Evolutionary conservation across 805 yeast genomes (phyloP), one percentile per base, ranked within the genome.

Genomic region (Tetrapisispora taiwanensis): DNA sequence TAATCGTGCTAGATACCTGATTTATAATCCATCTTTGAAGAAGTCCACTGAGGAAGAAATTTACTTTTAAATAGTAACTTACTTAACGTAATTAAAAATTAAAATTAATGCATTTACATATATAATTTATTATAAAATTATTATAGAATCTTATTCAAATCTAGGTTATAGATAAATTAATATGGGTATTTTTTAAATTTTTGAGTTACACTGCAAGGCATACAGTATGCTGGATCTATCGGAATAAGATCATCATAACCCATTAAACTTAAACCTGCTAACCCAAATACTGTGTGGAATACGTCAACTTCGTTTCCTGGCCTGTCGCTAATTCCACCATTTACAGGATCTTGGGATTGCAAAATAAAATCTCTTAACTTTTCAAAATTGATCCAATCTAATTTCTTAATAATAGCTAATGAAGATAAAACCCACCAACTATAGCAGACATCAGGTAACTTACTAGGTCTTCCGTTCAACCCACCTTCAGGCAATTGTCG

Each of bases 341-440:
- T 69, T 8, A 74, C 77, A 1, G 60, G 60, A 60, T 90, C 96
- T 61, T 92, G 98, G 39, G 92, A 79, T 2, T 61, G 56, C 33
- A 90, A 63, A 4, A 92, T 88, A 56, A 88, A 92, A 2, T 65
- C 60, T 42, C 73, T 72, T 45, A 92, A 66, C 52, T 74, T 77
- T 4, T 65, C 71, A 26, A 69, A 70, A 56, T 86, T 81, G n/a
- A 92, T 82, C 88, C 95, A 88, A 50, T 84, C 75, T 17, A 79
- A 60, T 48, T 75, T 78, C 0, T 68, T 75, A 18, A 90, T 68
- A 31, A 86, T 79, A 0, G 83, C 73, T 46, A 89, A 64, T 2
- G 87, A 74, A 1, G 94, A 81, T 19, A 88, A 61, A 9, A 88
- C 95, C 99, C 99, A 92, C 95, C 97, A 92, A 53, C 92, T 80